phyloP scores from a whole-genome alignment of 345 rosid species.

The Alliaria petiolata region DNA sequence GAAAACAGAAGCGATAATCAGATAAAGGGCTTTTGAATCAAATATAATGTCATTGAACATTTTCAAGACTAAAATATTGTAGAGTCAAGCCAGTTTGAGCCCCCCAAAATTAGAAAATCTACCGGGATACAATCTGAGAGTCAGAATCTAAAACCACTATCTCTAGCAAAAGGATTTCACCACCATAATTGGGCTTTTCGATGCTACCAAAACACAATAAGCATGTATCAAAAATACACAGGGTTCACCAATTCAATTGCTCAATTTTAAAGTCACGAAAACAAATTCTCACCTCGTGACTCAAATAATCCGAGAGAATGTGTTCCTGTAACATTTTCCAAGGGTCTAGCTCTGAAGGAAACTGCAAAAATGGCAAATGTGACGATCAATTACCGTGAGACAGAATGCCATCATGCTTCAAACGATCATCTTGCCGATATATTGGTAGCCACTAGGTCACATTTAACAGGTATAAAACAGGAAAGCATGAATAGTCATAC shows the following conservation, averaged over 20 bases:
- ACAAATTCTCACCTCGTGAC: slow-evolving; percentile 57
- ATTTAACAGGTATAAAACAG: background rate
- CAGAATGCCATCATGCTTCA: slow-evolving; percentile 16
- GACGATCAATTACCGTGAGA: slow-evolving; percentile 7
- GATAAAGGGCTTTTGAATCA: background rate
- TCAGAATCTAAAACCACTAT: too few species aligned
- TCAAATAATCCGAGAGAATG: slow-evolving; percentile 73
- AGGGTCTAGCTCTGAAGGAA: slow-evolving; percentile 79
- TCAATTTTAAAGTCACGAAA: background rate
- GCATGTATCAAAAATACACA: background rate
- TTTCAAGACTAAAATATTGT: background rate
- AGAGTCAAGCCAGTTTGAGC: background rate
- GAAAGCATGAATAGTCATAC: background rate
- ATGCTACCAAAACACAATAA: slow-evolving; percentile 1
- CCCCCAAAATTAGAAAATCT: background rate
- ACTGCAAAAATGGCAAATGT: slow-evolving; percentile 42
- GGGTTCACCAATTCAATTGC: background rate
- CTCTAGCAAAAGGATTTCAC: too few species aligned
- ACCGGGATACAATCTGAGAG: background rate
- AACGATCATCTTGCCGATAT: background rate
- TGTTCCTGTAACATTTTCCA: slow-evolving; percentile 81
- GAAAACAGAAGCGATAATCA: slow-evolving; percentile 38
- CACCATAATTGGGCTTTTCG: background rate
- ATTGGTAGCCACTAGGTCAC: background rate
- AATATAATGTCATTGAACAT: background rate